A percentile compares a stretch with the other conserved stretches of the same genome.
Evolutionary conservation across 2,329 filamentous ascomycete species (phyloP).

Genomic region (Fusarium neocosmosporiellum): DNA sequence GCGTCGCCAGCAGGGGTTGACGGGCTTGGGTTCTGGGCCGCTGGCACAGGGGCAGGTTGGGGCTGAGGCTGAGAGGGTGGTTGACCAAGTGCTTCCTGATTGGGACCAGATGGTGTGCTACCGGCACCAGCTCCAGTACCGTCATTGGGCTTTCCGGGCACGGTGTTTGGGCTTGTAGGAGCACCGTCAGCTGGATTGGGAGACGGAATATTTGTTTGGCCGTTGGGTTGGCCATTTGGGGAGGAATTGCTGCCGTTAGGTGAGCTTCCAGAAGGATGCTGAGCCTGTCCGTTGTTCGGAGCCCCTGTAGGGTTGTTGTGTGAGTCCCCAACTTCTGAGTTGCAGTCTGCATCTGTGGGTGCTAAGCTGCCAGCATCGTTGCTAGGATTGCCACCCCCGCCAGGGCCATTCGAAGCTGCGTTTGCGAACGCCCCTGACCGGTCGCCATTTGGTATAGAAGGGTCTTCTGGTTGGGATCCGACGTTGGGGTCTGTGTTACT

Average conservation of each 20-base stretch:
- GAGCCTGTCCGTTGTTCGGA: slow-evolving; percentile 3
- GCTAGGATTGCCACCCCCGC: background rate
- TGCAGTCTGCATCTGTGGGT: slow-evolving; percentile 8
- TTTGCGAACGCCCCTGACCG: background rate
- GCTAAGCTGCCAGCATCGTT: background rate
- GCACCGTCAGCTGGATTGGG: background rate
- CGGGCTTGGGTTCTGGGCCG: background rate
- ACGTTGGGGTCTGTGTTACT: background rate
- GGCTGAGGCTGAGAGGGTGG: slow-evolving; percentile 6
- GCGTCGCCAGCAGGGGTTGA: background rate
- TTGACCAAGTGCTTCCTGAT: background rate
- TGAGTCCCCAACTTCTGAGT: background rate
- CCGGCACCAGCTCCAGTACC: background rate
- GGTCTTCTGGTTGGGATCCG: background rate
- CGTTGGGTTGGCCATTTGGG: background rate
- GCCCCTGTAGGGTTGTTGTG: background rate
- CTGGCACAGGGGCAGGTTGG: slow-evolving; percentile 4
- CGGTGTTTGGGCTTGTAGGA: background rate
- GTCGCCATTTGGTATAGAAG: background rate
- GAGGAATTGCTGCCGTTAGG: background rate
- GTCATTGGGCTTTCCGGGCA: background rate
- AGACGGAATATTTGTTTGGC: background rate
- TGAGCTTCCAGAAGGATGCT: background rate
- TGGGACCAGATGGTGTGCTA: background rate
- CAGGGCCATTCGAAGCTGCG: background rate